These are phyloP conservation scores for Astrephomene gubernaculifera DNA, from an alignment of 139 green algal genomes.

Conservation along the genomic window DNA sequence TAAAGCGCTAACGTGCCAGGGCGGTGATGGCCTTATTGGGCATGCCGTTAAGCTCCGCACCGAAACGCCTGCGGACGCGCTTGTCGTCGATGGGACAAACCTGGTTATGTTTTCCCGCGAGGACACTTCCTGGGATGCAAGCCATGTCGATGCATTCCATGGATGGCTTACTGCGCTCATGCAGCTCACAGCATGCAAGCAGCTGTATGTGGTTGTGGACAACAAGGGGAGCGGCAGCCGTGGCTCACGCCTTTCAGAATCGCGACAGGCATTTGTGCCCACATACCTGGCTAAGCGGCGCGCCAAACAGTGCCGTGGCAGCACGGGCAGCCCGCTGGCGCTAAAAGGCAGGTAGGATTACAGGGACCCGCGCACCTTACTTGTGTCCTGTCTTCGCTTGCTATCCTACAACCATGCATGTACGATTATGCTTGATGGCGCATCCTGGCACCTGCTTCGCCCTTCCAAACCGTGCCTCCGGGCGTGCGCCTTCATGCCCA, in stretches of 20 bases:
- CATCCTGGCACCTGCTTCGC: too few relatives aligned
- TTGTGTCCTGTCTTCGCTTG: too few relatives aligned
- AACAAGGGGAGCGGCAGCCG: conserved; percentile 11
- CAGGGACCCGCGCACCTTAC: too few relatives aligned
- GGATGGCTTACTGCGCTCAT: not conserved
- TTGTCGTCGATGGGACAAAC: conserved; percentile 33
- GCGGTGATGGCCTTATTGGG: too few relatives aligned
- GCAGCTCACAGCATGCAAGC: not conserved
- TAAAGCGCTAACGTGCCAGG: too few relatives aligned
- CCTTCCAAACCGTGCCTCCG: too few relatives aligned
- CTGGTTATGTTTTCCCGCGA: not conserved
- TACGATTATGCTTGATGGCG: too few relatives aligned
- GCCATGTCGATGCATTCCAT: not conserved
- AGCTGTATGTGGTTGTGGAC: conserved; percentile 39
- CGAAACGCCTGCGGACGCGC: too few relatives aligned
- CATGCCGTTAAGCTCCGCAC: too few relatives aligned
- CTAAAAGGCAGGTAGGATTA: too few relatives aligned
- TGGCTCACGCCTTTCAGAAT: not conserved
- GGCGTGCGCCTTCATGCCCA: too few relatives aligned
- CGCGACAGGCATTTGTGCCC: not conserved
- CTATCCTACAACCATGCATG: too few relatives aligned
- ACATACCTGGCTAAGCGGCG: not conserved
- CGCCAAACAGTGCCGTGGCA: not conserved
- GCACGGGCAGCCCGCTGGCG: not conserved
- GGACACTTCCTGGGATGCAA: not conserved